Evolutionary conservation across 2,329 filamentous ascomycete species (phyloP).

Genomic region (Fusarium chlamydosporum): DNA sequence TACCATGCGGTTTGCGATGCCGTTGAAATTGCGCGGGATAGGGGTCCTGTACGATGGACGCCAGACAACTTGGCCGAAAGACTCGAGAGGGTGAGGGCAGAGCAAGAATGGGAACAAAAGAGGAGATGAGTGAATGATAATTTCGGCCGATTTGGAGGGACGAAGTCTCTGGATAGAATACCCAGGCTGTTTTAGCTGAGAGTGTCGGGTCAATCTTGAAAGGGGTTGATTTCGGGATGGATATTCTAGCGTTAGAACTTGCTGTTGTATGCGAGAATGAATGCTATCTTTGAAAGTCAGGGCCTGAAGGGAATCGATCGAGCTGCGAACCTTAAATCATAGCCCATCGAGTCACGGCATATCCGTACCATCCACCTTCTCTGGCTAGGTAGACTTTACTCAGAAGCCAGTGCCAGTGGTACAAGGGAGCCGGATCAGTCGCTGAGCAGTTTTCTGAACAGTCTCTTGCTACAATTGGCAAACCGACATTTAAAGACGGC

Average conservation of each 20-base stretch:
- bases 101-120: conserved; percentile 28
- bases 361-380: conserved; percentile 17
- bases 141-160: background rate
- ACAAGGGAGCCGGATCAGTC: conserved; percentile 12
- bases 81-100: conserved; percentile 37
- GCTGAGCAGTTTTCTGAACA: background rate
- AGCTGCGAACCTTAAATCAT: conserved; percentile 7
- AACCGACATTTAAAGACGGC: background rate
- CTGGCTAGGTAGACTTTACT: conserved; percentile 1
- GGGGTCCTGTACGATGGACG: conserved; percentile 42
- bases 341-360: conserved; percentile 22
- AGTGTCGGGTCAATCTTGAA: no score
- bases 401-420: conserved; percentile 2
- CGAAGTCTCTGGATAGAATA: background rate
- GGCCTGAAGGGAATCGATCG: conserved; percentile 7
- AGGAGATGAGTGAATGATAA: background rate
- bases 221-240: background rate
- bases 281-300: conserved; percentile 16
- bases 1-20: conserved; percentile 43
- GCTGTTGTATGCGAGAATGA: background rate
- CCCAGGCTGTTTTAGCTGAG: no score
- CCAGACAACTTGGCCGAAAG: conserved; percentile 39
- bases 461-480: background rate
- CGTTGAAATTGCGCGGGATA: conserved; percentile 40
- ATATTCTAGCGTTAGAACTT: background rate